Evolutionary conservation across 345 rosid species (phyloP), one percentile per base, ranked within the genome.

Genomic region (Acer campestre): DNA sequence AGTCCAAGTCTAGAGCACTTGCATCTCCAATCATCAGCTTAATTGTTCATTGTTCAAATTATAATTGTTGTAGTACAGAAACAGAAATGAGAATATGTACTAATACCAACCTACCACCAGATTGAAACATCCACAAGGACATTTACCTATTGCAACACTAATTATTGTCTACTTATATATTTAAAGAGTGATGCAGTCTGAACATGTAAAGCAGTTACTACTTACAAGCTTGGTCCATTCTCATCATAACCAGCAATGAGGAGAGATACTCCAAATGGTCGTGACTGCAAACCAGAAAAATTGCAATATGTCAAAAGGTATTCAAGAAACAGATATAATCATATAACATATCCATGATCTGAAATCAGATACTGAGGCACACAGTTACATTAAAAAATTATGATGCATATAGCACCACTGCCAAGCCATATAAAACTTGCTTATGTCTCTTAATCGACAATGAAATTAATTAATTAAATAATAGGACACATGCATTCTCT

Each of bases 171-270:
- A 14, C 40, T 14, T n/a, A 23, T 35, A 59, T 53, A 40, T 61
- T 49, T n/a, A 61, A 38, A 56, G n/a, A 61, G 31, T 40, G 25
- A 74, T 20, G n/a, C 14, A 59, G 23, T 62, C 55, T 12, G 16
- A 73, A 59, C 4, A 51, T 17, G 29, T 61, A 65, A n/a, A 75
- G 58, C 5, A 67, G 46, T 23, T 35, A 71, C 31, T 27, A 86
- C 98, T 91, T 85, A 96, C 97, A 96, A 82, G 92, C 97, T 96
- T 3, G 99, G 95, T 27, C 97, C 99, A 68, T 96, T 85, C 86
- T 96, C 98, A 77, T 94, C 99, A 68, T 90, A 93, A 67, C 99
- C 99, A 78, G 98, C 99, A 85, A 96, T 96, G 68, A 96, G 98
- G 82, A 96, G 98, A 55, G 99, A 96, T 61, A 94, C 99, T 65